Base-by-base conservation (phyloP, 2,329 filamentous ascomycete genomes). In the Waltergamsia citrina region DNA sequence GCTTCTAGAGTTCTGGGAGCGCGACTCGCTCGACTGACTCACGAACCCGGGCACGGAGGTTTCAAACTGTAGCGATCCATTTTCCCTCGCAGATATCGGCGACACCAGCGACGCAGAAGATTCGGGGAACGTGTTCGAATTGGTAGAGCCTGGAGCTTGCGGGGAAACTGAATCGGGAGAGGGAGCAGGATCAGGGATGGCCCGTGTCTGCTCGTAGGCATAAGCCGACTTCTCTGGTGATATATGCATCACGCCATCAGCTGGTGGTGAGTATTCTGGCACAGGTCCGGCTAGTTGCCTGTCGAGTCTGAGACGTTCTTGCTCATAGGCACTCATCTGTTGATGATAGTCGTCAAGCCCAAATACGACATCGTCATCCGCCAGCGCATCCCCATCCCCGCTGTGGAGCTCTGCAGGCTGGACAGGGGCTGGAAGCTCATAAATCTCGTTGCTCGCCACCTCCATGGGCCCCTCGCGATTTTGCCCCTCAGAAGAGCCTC, bases 381-480 rank as follows among this genome's bases (percentile, higher is more conserved):
- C 53, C 31, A 63, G 55, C 9, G 51, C 56, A 35, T 56, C 43
- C n/a, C n/a, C n/a, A 11, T 48, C 42, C 12, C 53, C 52, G 15
- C 58, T 63, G 28, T 72, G 66, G 27, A 75, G 53, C 44, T 75
- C 71, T 5, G 59, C 63, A 0, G 68, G 69, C 3, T 56, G 52
- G 1, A 54, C 41, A 0, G 62, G 62, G 5, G 58, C 68, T 2
- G 69, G 59, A 45, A 74, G 47, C 43, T 74, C 70, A 38, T 69
- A 71, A 4, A 71, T 61, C 39, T 70, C 63, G 25, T 69, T 65
- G 32, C 62, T 59, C 3, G 57, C 45, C 29, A 59, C 50, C 47
- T 62, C 44, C 15, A 42, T 40, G 28, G 55, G 49, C 28, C 53
- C 42, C 36, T 49, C 41, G 32, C 44, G 29, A 10, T 49, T 42